Base-by-base conservation (phyloP, 73 alveolate species). In the Paraurostyla sp. region DNA sequence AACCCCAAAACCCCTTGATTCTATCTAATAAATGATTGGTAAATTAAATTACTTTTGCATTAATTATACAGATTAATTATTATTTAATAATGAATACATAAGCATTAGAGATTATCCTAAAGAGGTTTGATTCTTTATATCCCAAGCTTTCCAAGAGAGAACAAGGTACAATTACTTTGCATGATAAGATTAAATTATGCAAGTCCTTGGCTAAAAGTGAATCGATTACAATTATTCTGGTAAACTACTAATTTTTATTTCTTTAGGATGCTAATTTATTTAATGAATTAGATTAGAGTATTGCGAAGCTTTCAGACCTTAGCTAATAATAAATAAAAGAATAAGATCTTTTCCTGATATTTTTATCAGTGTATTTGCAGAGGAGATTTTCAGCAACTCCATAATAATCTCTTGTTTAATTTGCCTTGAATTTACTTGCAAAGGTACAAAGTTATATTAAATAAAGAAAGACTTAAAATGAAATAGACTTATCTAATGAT, bases 161-260 rank as follows among this genome's bases (percentile, higher is more conserved):
- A 22, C 41, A 50, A 32, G 87, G 73, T 6, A 71, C 32, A 18
- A 45, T 73, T 3, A 45, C 87, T 25, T 56, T 73, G 3, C 48
- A 43, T 9, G 87, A 73, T 50, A 45, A 45, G 38, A 73, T 73
- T 16, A 73, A 73, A 30, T 36, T 73, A 25, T 73, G 87, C 71
- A 73, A 73, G 27, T 73, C 71, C 13, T 38, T 73, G 4, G 87
- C 87, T 33, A 73, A 73, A 50, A 73, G 87, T 73, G 87, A 73
- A 25, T 22, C 87, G 3, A 2, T 23, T 9, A 73, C 87, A 2
- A 48, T 73, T 15, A 9, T 38, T 13, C 3, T 18, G 9, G 40
- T 18, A 38, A 11, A 25, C 7, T 65, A 65, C 60, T 20, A 35
- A 11, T 9, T 65, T 18, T 32, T 15, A 38, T 16, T 65, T 6